A percentile compares a stretch with the other conserved stretches of the same genome.
Conservation (phyloP, 139 green algal genomes). For the Spirogloea muscicola region DNA sequence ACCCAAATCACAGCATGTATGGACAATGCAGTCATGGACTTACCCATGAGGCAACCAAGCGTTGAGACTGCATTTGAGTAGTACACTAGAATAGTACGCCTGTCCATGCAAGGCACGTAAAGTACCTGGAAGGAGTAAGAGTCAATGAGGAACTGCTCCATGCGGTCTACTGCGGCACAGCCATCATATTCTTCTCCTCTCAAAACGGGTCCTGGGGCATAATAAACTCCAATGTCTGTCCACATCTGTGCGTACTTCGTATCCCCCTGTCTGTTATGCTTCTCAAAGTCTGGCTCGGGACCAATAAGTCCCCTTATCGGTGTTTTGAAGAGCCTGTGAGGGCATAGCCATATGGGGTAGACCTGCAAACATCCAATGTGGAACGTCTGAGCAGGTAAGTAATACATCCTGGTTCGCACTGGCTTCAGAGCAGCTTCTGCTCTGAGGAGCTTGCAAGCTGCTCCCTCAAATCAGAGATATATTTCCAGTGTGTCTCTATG, state of each 20-base stretch:
- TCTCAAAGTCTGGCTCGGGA: conserved; percentile 4
- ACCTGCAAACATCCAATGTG: neutral
- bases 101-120: no score
- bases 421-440: no score
- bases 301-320: neutral
- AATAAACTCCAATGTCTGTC: conserved; percentile 17
- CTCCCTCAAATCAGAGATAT: no score
- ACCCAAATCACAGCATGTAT: no score
- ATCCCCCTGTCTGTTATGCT: conserved; percentile 4
- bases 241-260: conserved; percentile 20
- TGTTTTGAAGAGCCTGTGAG: conserved; percentile 18
- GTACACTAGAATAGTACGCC: no score
- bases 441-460: no score
- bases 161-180: neutral
- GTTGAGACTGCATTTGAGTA: no score
- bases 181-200: conserved; percentile 8
- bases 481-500: no score
- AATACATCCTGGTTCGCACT: no score
- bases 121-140: conserved; percentile 26
- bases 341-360: conserved; percentile 42
- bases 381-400: no score
- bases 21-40: no score
- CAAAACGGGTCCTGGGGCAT: conserved; percentile 10
- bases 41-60: no score
- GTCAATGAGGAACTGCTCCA: conserved; percentile 25